Conservation (phyloP, 768 basidiomycete species). For the Candolleomyces aberdarensis region DNA sequence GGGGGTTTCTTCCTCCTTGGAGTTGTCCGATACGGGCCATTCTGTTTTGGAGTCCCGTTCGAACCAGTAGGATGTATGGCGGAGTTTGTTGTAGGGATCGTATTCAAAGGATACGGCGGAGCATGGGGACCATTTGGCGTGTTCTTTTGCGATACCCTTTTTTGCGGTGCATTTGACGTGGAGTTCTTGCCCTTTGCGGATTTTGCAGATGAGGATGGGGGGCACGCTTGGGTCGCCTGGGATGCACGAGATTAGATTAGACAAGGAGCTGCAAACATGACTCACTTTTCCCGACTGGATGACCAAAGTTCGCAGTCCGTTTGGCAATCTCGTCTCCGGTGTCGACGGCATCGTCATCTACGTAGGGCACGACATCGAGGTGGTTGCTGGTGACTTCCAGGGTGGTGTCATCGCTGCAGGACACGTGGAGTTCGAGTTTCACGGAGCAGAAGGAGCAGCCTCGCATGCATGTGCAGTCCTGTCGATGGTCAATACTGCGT, state of each 20-base stretch:
- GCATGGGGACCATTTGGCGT: constrained; percentile 98
- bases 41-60: constrained; percentile 78
- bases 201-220: constrained; percentile 86
- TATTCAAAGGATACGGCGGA: constrained; percentile 96
- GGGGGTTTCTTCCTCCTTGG: constrained; percentile 75
- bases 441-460: constrained; percentile 88
- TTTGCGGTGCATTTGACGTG: constrained; percentile 84
- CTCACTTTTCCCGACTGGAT: constrained; percentile 83
- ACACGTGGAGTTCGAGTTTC: constrained; percentile 70
- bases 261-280: not conserved
- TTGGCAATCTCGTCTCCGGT: constrained; percentile 73
- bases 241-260: not conserved
- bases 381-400: constrained; percentile 87
- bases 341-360: constrained; percentile 25
- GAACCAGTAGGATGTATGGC: constrained; percentile 95
- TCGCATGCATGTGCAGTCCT: constrained; percentile 92
- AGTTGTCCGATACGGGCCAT: constrained; percentile 92
- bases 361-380: constrained; percentile 58
- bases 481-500: constrained; percentile 3
- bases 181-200: constrained; percentile 92
- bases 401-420: constrained; percentile 68
- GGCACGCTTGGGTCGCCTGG: constrained; percentile 57
- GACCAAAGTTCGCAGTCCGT: constrained; percentile 71
- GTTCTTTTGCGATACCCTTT: constrained; percentile 97
- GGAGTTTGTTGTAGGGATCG: constrained; percentile 94